These are phyloP conservation scores for Carpinus fangiana DNA, from an alignment of 306 rosid genomes.

Conservation along the genomic window DNA sequence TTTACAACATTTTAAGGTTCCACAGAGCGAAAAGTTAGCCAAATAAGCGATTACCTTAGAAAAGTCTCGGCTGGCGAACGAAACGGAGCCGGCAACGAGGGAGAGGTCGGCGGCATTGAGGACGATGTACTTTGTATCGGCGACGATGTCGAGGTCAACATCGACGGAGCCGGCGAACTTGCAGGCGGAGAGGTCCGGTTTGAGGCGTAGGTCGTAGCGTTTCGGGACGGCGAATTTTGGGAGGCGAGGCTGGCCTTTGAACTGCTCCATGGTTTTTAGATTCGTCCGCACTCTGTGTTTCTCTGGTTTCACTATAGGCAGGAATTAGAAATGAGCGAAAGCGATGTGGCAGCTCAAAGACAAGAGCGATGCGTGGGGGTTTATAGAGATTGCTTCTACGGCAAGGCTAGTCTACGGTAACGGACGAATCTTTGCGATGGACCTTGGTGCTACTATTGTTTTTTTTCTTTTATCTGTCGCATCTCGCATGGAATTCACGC, in stretches of 20 bases:
- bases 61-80: conserved; percentile 38
- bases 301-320: no score
- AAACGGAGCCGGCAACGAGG: conserved; percentile 33
- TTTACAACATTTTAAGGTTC: no score
- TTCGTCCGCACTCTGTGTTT: no score
- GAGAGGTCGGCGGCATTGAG: conserved; percentile 77
- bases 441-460: no score
- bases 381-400: no score
- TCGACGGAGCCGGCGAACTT: conserved; percentile 69
- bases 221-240: conserved; percentile 89
- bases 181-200: conserved; percentile 70
- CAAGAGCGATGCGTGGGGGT: no score
- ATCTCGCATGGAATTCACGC: no score
- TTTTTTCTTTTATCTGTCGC: no score
- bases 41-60: conserved; percentile 45
- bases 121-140: conserved; percentile 66
- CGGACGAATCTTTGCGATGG: no score
- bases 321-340: no score
- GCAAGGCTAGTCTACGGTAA: no score
- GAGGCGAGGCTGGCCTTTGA: conserved; percentile 83
- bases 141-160: conserved; percentile 60
- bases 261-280: conserved; percentile 56
- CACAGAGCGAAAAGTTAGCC: background rate
- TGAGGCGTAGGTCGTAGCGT: conserved; percentile 62
- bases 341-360: no score